Base-by-base conservation (phyloP, 805 yeast genomes). In the Wickerhamomyces mucosus region DNA sequence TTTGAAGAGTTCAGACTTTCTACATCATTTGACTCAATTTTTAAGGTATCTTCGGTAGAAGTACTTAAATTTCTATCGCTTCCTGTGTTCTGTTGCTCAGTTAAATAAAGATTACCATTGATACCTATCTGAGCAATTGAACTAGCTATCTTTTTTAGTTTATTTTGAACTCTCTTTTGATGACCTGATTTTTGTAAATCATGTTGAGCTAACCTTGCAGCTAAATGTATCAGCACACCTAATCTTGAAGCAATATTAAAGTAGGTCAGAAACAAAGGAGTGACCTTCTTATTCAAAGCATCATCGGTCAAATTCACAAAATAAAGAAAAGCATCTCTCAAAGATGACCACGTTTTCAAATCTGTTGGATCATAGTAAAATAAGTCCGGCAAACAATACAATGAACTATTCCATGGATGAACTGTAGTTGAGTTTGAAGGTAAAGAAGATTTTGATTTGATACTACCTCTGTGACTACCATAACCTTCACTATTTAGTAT, bases 281-380 rank as follows among this genome's bases (percentile, higher is more conserved):
- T 66, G 37, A 70, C 67, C 28, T 63, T 58, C 24, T 67, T 72
- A 18, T 57, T 58, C 18, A 81, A 55, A 10, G 79, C 67, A 31
- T 68, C 72, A 31, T 65, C 50, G 1, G 75, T 54, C 35, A 69
- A 49, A 17, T 67, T 69, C 11, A 75, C 53, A 28, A 70, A 59
- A 40, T 59, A 66, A 12, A 63, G 51, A 29, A 76, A 63, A 6
- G 64, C 59, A 29, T 65, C 68, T 27, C 63, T 58, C 25, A 78
- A 50, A 15, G 65, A 72, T 4, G 70, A 59, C 89, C 89, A 81
- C 9, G 63, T 60, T 15, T 62, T 56, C 16, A 78, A 58, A 48
- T 81, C 89, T 9, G 68, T 53, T 10, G 75, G 67, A 36, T 75
- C 76, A 34, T 63, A 63, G 46, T 76, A 77, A 48, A 78, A 79